A percentile compares a stretch with the other conserved stretches of the same genome.
phyloP scores from a whole-genome alignment of 805 yeast species.

The Tetrapisispora nanseiensis region DNA sequence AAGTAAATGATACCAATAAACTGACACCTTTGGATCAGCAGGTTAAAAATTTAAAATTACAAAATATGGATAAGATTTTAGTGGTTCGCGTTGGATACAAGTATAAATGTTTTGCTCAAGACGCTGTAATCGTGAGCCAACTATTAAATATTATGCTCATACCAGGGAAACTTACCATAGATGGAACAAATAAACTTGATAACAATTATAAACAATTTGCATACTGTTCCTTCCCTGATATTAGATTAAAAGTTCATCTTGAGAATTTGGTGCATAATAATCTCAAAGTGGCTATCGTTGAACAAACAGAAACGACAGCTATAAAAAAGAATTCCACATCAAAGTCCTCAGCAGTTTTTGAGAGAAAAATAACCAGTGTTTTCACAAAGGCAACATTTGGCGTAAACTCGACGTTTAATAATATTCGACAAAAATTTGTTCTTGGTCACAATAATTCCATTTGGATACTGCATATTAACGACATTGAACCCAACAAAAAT shows the following conservation, averaged over 20 bases:
- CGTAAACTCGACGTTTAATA: constrained; percentile 38
- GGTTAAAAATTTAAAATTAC: constrained; percentile 51
- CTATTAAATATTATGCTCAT: constrained; percentile 61
- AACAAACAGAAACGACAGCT: constrained; percentile 75
- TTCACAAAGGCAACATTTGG: constrained; percentile 77
- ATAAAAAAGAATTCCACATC: constrained; percentile 39
- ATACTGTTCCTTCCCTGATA: constrained; percentile 78
- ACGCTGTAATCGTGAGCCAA: constrained; percentile 62
- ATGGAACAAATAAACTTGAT: constrained; percentile 43
- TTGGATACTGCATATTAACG: constrained; percentile 14
- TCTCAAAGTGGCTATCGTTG: constrained; percentile 75
- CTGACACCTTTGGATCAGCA: constrained; percentile 79
- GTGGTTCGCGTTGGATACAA: constrained; percentile 89
- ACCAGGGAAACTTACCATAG: constrained; percentile 53
- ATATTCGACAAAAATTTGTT: constrained; percentile 27
- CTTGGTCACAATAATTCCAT: constrained; percentile 23
- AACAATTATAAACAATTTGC: constrained; percentile 51
- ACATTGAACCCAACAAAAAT: constrained; percentile 12
- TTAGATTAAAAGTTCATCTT: constrained; percentile 62
- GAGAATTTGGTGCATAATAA: constrained; percentile 65
- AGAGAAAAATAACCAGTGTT: constrained; percentile 56
- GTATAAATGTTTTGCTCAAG: constrained; percentile 77
- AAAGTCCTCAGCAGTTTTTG: constrained; percentile 45
- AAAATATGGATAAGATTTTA: constrained; percentile 56
- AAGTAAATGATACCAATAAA: constrained; percentile 2